These are phyloP conservation scores for Tricholoma saponaceum DNA, from an alignment of 768 basidiomycete genomes.

Conservation along the genomic window DNA sequence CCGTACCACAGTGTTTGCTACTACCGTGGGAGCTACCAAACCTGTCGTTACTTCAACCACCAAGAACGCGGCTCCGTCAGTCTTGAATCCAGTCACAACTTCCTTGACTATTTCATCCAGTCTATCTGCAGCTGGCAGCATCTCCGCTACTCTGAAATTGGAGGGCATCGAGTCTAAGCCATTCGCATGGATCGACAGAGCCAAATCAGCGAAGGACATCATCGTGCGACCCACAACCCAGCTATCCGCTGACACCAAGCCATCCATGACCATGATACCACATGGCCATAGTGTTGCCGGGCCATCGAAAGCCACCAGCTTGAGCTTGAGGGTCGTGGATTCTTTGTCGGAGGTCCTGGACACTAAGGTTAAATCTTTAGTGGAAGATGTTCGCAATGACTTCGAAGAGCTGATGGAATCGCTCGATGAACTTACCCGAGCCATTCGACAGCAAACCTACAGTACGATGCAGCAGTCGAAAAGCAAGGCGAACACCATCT, in stretches of 20 bases:
- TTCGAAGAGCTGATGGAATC: conserved; percentile 54
- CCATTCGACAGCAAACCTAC: conserved; percentile 47
- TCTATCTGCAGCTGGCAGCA: conserved; percentile 12
- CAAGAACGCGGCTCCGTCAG: conserved; percentile 48
- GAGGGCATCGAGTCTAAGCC: conserved; percentile 10
- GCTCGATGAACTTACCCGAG: conserved; percentile 51
- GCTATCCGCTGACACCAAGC: conserved; percentile 22
- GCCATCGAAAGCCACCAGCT: conserved; percentile 17
- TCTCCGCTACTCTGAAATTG: conserved; percentile 6
- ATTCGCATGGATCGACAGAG: conserved; percentile 21
- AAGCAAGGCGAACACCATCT: conserved; percentile 41
- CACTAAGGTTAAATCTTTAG: conserved; percentile 38
- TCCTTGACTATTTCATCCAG: conserved; percentile 30
- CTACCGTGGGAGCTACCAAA: conserved; percentile 25
- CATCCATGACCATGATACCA: conserved; percentile 24
- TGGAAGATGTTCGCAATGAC: conserved; percentile 45
- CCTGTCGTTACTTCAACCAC: conserved; percentile 34
- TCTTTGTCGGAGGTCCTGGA: conserved; percentile 48
- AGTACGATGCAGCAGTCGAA: conserved; percentile 43
- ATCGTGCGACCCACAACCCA: conserved; percentile 31
- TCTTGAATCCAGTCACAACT: conserved; percentile 46
- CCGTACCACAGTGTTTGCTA: conserved; percentile 28
- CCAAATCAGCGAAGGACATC: conserved; percentile 29
- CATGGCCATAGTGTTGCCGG: conserved; percentile 15
- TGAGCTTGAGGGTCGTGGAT: conserved; percentile 38